Percentiles rank a stretch among this genome's conserved stretches.
phyloP scores from a whole-genome alignment of 106 monocot species.

The Xerophyta viscosa region DNA sequence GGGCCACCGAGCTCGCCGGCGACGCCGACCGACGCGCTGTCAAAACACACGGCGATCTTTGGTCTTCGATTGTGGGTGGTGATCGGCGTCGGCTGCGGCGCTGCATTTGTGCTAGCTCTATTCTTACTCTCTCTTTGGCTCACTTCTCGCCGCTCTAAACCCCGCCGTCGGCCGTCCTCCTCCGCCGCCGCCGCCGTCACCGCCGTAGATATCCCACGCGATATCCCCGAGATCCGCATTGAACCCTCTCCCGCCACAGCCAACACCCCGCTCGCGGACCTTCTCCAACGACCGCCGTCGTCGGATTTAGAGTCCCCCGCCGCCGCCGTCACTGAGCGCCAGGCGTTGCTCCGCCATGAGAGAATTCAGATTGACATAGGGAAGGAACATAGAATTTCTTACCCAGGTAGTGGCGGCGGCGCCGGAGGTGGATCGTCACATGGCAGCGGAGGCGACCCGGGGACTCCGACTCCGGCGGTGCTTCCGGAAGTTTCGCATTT shows the following conservation, averaged over 20 bases:
- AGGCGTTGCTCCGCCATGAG: conserved; percentile 8
- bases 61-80: conserved; percentile 77
- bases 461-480: conserved; percentile 10
- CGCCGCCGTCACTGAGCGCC: too few species aligned
- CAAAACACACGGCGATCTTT: conserved; percentile 66
- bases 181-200: too few species aligned
- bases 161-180: too few species aligned
- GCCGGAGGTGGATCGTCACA: conserved; percentile 15
- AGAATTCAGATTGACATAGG: conserved; percentile 50
- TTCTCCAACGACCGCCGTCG: neutral
- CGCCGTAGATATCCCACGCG: conserved; percentile 38
- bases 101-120: conserved; percentile 67
- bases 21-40: conserved; percentile 42
- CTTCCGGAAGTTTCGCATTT: conserved; percentile 77
- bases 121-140: conserved; percentile 70
- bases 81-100: conserved; percentile 71
- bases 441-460: conserved; percentile 33
- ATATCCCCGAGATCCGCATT: conserved; percentile 44
- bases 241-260: conserved; percentile 7
- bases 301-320: too few species aligned
- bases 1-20: too few species aligned
- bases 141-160: conserved; percentile 19
- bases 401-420: conserved; percentile 28
- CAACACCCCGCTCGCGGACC: conserved; percentile 11
- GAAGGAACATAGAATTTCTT: conserved; percentile 66